These are phyloP conservation scores for Populus pruinosa DNA, from an alignment of 345 rosid species.

Conservation along the genomic window DNA sequence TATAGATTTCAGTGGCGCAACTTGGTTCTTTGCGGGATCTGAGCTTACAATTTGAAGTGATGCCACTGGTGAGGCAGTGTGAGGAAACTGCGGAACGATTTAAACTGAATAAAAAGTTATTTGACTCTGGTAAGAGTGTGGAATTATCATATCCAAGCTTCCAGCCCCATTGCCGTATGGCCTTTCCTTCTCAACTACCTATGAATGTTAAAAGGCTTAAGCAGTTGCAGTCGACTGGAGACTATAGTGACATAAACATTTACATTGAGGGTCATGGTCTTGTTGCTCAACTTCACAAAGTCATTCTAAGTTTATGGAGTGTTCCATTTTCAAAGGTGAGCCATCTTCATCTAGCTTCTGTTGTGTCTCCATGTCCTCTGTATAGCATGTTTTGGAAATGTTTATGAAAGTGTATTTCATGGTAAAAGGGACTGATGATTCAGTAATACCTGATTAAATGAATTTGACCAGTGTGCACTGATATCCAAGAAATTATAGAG, in stretches of 20 bases:
- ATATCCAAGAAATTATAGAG: background rate
- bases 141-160: slow-evolving; percentile 57
- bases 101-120: slow-evolving; percentile 49
- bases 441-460: background rate
- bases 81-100: slow-evolving; percentile 56
- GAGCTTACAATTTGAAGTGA: slow-evolving; percentile 63
- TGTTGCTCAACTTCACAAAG: slow-evolving; percentile 62
- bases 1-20: slow-evolving; percentile 69
- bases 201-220: slow-evolving; percentile 59
- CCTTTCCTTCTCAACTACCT: slow-evolving; percentile 68
- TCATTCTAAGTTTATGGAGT: slow-evolving; percentile 86
- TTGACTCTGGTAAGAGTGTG: slow-evolving; percentile 50
- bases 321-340: slow-evolving; percentile 87
- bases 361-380: background rate
- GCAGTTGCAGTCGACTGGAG: slow-evolving; percentile 40
- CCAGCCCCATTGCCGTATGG: slow-evolving; percentile 38
- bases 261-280: slow-evolving; percentile 60
- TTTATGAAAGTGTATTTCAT: background rate
- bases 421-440: background rate
- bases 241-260: slow-evolving; percentile 61
- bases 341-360: background rate
- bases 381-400: background rate
- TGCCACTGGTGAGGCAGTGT: slow-evolving; percentile 72
- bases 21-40: slow-evolving; percentile 55
- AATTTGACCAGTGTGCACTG: no score